Percentiles rank a stretch among this genome's conserved stretches.
phyloP scores from a whole-genome alignment of 495 filamentous ascomycete species.

The Penicillium cinerascens region DNA sequence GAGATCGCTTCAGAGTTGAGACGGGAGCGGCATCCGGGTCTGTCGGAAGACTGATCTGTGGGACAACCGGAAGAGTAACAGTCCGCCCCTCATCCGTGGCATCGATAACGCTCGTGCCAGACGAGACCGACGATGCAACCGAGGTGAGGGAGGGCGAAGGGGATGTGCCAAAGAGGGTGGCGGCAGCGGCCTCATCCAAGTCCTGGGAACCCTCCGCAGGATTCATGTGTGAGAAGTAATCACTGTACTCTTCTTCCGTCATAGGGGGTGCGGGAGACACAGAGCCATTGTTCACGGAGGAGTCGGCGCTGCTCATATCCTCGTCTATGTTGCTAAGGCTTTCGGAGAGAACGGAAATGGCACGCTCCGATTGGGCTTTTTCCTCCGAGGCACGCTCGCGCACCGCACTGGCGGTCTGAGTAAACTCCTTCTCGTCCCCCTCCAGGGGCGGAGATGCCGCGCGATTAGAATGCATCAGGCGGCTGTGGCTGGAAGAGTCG shows the following conservation, averaged over 20 bases:
- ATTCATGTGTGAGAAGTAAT: slow-evolving; percentile 42
- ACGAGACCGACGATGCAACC: slow-evolving; percentile 46
- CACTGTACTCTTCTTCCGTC: slow-evolving; percentile 36
- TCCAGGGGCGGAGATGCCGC: slow-evolving; percentile 83
- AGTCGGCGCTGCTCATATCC: slow-evolving; percentile 28
- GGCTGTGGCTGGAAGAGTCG: slow-evolving; percentile 32
- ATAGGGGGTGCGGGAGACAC: slow-evolving; percentile 35
- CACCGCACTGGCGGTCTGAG: slow-evolving; percentile 83
- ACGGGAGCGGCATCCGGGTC: slow-evolving; percentile 30
- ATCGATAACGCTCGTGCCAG: slow-evolving; percentile 44
- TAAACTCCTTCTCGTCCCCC: slow-evolving; percentile 95
- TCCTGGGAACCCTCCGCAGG: slow-evolving; percentile 24
- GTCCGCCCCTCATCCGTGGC: slow-evolving; percentile 22
- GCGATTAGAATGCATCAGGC: slow-evolving; percentile 59
- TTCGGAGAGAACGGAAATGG: slow-evolving; percentile 36
- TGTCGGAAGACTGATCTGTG: slow-evolving; percentile 37
- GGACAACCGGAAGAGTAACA: slow-evolving; percentile 20
- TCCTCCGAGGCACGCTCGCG: slow-evolving; percentile 67
- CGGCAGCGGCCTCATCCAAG: slow-evolving; percentile 36
- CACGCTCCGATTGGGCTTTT: slow-evolving; percentile 38
- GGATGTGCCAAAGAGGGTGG: slow-evolving; percentile 42
- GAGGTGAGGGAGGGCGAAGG: slow-evolving; percentile 47
- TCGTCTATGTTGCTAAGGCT: slow-evolving; percentile 33
- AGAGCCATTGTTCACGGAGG: slow-evolving; percentile 34
- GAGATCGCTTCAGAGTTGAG: slow-evolving; percentile 41